Evolutionary conservation across 2,329 filamentous ascomycete genomes (phyloP).

Genomic region (Epichloe gansuensis): DNA sequence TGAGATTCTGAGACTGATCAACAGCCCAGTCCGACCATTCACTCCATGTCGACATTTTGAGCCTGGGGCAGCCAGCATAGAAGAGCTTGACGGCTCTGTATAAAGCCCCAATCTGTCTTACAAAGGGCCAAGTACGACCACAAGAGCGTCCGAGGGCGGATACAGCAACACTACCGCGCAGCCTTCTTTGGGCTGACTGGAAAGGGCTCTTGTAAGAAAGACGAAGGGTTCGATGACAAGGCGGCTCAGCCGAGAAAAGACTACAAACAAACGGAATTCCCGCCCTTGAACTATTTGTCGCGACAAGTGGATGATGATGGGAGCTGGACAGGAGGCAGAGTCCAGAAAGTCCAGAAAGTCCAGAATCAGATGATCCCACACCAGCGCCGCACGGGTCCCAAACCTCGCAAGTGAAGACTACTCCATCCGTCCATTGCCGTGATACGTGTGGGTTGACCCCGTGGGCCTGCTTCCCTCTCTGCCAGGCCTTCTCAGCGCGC

Average conservation of each 20-base stretch:
- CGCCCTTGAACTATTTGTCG: neutral
- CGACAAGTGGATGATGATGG: neutral
- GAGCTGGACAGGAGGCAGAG: neutral
- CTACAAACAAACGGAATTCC: neutral
- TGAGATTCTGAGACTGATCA: conserved; percentile 9
- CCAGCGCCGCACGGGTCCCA: neutral
- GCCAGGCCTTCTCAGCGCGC: conserved; percentile 1
- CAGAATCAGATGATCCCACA: neutral
- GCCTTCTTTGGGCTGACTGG: conserved; percentile 1
- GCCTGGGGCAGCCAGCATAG: neutral
- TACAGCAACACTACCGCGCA: neutral
- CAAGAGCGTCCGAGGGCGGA: neutral
- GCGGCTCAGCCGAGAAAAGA: conserved; percentile 4
- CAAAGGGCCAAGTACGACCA: neutral
- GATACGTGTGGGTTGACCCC: conserved; percentile 5
- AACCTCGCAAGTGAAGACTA: neutral
- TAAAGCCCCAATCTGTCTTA: neutral
- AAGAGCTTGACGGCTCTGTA: neutral
- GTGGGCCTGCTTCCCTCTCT: conserved; percentile 5
- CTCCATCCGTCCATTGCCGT: neutral
- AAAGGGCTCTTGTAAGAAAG: conserved; percentile 8
- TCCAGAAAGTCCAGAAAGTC: neutral
- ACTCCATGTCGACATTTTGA: conserved; percentile 11
- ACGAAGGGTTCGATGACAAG: neutral
- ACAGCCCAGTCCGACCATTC: conserved; percentile 17